Percentiles rank a stretch among this genome's conserved stretches.
Conservation (phyloP, 106 monocot genomes). For the Dioscorea zingiberensis region DNA sequence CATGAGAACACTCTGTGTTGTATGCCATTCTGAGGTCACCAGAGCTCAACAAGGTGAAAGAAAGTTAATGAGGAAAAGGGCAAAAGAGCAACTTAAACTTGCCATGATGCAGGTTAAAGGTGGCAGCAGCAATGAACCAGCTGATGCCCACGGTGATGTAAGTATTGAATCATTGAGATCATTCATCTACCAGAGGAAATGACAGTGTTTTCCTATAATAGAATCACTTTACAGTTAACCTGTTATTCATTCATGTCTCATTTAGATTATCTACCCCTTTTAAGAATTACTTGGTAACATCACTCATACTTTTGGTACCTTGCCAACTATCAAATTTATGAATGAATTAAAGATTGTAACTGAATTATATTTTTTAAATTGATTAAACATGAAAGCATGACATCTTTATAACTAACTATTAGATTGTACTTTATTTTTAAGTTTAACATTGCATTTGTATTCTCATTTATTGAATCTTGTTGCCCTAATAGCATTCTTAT, state of each 20-base stretch:
- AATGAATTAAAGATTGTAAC: too few relatives aligned
- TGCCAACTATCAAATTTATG: too few relatives aligned
- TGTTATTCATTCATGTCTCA: too few relatives aligned
- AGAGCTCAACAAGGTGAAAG: constrained; percentile 53
- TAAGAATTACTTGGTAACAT: too few relatives aligned
- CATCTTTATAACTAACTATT: not conserved
- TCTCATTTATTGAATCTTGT: not conserved
- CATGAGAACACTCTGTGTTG: constrained; percentile 96
- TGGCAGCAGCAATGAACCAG: not conserved
- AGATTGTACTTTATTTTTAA: not conserved
- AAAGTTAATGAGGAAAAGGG: constrained; percentile 21
- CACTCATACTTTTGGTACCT: too few relatives aligned
- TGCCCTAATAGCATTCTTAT: too few relatives aligned
- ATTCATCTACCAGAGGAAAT: too few relatives aligned
- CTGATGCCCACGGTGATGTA: not conserved
- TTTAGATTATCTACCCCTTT: too few relatives aligned
- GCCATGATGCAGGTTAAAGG: constrained; percentile 35
- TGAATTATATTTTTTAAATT: too few relatives aligned
- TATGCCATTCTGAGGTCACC: constrained; percentile 86
- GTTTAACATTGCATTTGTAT: not conserved
- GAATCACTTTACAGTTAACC: not conserved
- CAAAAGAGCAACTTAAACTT: constrained; percentile 59
- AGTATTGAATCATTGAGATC: not conserved
- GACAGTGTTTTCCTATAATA: not conserved
- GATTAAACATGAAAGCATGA: too few relatives aligned